phyloP scores from a whole-genome alignment of 2,329 filamentous ascomycete genomes.

The Zasmidium angulare region DNA sequence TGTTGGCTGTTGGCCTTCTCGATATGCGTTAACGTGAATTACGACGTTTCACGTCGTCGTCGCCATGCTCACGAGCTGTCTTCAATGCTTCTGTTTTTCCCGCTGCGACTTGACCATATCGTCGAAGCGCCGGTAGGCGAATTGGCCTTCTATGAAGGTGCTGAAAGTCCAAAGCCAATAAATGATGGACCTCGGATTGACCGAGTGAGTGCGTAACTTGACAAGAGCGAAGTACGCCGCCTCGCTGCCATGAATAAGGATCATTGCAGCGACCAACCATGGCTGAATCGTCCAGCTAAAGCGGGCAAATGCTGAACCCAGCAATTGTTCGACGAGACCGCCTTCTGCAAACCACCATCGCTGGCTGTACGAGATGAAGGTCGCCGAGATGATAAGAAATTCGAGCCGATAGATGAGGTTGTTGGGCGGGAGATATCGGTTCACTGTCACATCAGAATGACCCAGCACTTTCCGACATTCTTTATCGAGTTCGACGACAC shows the following conservation, averaged over 20 bases:
- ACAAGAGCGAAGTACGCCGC: conserved; percentile 47
- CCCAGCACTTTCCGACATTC: conserved; percentile 61
- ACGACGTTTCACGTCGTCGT: not conserved
- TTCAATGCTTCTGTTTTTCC: conserved; percentile 41
- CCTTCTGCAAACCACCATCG: conserved; percentile 56
- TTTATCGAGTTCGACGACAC: conserved; percentile 72
- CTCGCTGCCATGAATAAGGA: conserved; percentile 67
- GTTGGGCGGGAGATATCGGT: conserved; percentile 52
- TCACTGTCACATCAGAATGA: conserved; percentile 57
- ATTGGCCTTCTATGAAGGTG: conserved; percentile 56
- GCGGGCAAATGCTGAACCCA: conserved; percentile 57
- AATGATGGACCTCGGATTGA: conserved; percentile 47
- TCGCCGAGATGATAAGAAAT: conserved; percentile 56
- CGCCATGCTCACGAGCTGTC: not conserved
- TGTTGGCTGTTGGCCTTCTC: too few relatives aligned
- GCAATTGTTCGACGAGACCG: conserved; percentile 37
- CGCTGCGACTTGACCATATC: conserved; percentile 43
- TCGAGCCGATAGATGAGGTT: conserved; percentile 52
- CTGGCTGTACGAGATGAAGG: conserved; percentile 53
- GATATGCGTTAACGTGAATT: too few relatives aligned
- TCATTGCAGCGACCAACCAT: conserved; percentile 57
- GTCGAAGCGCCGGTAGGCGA: conserved; percentile 49
- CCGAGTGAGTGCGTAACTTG: conserved; percentile 53
- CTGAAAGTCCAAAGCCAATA: conserved; percentile 56
- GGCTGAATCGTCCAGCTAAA: conserved; percentile 62